These are phyloP conservation scores for Paraphaeosphaeria minitans DNA, from an alignment of 2,329 filamentous ascomycete species.

Conservation along the genomic window DNA sequence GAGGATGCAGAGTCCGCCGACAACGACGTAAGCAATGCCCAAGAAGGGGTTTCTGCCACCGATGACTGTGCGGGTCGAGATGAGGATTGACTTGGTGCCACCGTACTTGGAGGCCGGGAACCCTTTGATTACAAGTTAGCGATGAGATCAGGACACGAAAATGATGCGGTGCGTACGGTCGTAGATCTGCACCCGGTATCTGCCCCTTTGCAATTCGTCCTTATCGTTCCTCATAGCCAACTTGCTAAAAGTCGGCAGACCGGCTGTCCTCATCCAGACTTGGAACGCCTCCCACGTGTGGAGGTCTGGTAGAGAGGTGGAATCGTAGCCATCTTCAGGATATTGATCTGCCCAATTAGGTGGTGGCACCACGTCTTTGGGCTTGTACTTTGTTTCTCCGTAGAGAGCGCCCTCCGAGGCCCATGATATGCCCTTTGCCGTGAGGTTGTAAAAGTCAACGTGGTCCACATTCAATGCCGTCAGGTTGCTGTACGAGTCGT, in stretches of 20 bases:
- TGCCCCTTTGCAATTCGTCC: conserved; percentile 68
- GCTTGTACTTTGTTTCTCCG: conserved; percentile 68
- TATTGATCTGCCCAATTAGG: conserved; percentile 82
- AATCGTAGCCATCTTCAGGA: conserved; percentile 68
- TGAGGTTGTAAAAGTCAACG: conserved; percentile 70
- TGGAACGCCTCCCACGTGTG: conserved; percentile 85
- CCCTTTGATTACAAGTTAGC: conserved; percentile 58
- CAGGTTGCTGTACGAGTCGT: conserved; percentile 81
- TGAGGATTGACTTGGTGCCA: conserved; percentile 86
- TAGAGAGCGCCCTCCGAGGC: conserved; percentile 80
- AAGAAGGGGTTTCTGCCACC: conserved; percentile 95
- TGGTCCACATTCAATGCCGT: conserved; percentile 59
- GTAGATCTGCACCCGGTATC: conserved; percentile 76
- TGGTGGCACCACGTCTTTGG: conserved; percentile 73
- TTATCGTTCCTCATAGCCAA: conserved; percentile 82
- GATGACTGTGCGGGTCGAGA: conserved; percentile 90
- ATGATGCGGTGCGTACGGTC: conserved; percentile 66
- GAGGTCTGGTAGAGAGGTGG: conserved; percentile 57
- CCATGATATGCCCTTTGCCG: conserved; percentile 82
- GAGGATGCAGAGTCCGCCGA: conserved; percentile 89
- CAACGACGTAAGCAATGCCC: conserved; percentile 93
- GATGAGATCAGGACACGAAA: conserved; percentile 1
- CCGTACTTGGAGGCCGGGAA: conserved; percentile 80
- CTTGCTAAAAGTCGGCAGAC: conserved; percentile 93
- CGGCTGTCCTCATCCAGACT: conserved; percentile 98